Base-by-base conservation (phyloP, 2,329 filamentous ascomycete species). In the Periconia macrospinosa region DNA sequence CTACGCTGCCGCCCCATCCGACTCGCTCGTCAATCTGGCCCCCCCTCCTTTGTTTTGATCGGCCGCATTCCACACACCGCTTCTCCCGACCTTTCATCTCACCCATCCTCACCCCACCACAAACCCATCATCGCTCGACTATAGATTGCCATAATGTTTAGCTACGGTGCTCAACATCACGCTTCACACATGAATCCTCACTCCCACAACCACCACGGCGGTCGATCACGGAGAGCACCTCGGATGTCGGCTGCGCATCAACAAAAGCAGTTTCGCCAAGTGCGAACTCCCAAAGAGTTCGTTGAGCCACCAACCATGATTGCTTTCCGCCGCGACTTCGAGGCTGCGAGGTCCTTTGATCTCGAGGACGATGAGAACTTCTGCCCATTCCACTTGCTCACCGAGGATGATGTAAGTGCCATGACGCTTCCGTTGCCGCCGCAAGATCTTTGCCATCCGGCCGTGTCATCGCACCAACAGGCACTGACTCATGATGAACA, bases 361-460 rank as follows among this genome's bases (percentile, higher is more conserved):
- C 83, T 97, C 58, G 93, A 97, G 70, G 93, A 97, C 73, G 93
- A 97, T 74, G 83, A 96, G 78, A 89, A 96, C 76, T 97, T 97
- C 76, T 97, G 92, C 78, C 93, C 93, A 1, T 80, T 81, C 59
- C 87, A 88, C 73, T 84, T 97, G 65, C 81, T 97, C 79, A 96
- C 92, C 35, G 92, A 97, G 78, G 92, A 85, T 76, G 92, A 96
- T 86, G 92, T 96, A 86, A 72, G 79, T 71, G 47, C 45, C 50
- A 54, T 51, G 41, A 23, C 51, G 37, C 51, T 57, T 55, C 62
- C 55, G 50, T 60, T 48, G 33, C 46, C 35, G 35, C 61, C 51
- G 55, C 50, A 30, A 54, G 52, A 61, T 44, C 49, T 62, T 62
- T 60, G 59, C 59, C 59, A 61, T 66, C 59, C 58, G 55, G 49